phyloP scores from a whole-genome alignment of 169 alveolate species.

The Eimeria falciformis region DNA sequence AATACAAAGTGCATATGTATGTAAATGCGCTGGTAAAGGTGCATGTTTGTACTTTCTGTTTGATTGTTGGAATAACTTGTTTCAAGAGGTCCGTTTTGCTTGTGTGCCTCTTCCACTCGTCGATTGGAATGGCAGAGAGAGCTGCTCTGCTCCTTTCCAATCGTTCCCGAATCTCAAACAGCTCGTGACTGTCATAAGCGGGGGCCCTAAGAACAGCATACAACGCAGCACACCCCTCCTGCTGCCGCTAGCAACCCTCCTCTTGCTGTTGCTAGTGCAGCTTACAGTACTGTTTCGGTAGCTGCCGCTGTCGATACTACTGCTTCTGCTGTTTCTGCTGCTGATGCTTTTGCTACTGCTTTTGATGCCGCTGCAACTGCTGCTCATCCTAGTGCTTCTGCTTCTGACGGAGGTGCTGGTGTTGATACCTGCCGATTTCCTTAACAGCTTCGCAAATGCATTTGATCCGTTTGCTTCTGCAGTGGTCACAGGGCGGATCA shows the following conservation, averaged over 20 bases:
- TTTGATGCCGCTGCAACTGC: slow-evolving; percentile 8
- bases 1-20: background rate
- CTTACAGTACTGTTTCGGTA: background rate
- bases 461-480: slow-evolving; percentile 38
- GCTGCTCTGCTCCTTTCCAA: slow-evolving; percentile 43
- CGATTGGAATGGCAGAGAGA: slow-evolving; percentile 58
- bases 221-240: slow-evolving; percentile 12
- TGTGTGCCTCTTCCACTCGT: slow-evolving; percentile 78
- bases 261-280: background rate
- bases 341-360: slow-evolving; percentile 10
- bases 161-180: background rate
- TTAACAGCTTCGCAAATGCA: slow-evolving; percentile 64
- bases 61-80: slow-evolving; percentile 24
- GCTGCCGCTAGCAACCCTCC: background rate
- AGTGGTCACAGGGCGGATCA: slow-evolving; percentile 48
- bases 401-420: background rate
- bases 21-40: background rate
- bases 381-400: background rate
- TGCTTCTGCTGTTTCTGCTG: background rate
- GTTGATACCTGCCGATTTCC: slow-evolving; percentile 43
- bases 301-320: background rate
- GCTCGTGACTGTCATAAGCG: slow-evolving; percentile 16
- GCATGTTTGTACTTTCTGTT: slow-evolving; percentile 24
- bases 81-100: slow-evolving; percentile 47
- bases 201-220: slow-evolving; percentile 34